Evolutionary conservation across 108 stramenopile genomes (phyloP).

Genomic region (Nitzschia sp.): DNA sequence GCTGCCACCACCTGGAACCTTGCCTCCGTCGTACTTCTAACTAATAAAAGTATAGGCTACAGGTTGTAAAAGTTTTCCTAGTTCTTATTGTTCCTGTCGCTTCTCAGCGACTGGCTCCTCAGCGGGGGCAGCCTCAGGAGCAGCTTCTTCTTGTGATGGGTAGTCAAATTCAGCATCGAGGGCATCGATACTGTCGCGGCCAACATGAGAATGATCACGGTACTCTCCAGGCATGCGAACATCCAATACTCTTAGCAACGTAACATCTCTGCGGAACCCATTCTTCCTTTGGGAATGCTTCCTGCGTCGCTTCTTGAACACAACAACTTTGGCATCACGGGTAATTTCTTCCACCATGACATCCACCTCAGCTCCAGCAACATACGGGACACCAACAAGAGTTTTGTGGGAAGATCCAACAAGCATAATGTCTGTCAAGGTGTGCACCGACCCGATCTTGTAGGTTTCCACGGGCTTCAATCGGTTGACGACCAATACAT

Average conservation of each 20-base stretch:
- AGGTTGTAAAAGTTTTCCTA: too few relatives aligned
- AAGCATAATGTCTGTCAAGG: conserved; percentile 71
- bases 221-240: conserved; percentile 69
- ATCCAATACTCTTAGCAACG: conserved; percentile 78
- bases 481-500: conserved; percentile 78
- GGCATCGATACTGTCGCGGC: conserved; percentile 30
- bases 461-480: conserved; percentile 63
- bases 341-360: conserved; percentile 91
- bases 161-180: conserved; percentile 6
- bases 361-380: conserved; percentile 73
- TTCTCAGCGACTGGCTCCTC: too few relatives aligned
- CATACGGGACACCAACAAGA: conserved; percentile 78
- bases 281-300: conserved; percentile 86
- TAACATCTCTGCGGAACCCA: conserved; percentile 79
- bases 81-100: too few relatives aligned
- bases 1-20: too few relatives aligned
- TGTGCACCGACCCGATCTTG: conserved; percentile 70
- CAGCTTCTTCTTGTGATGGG: too few relatives aligned
- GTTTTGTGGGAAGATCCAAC: conserved; percentile 66
- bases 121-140: too few relatives aligned
- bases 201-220: conserved; percentile 34
- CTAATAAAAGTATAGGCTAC: too few relatives aligned
- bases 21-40: too few relatives aligned
- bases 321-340: conserved; percentile 75
- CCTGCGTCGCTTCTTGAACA: conserved; percentile 90